phyloP scores from a whole-genome alignment of 2,329 filamentous ascomycete species.

The Diaporthe eres region DNA sequence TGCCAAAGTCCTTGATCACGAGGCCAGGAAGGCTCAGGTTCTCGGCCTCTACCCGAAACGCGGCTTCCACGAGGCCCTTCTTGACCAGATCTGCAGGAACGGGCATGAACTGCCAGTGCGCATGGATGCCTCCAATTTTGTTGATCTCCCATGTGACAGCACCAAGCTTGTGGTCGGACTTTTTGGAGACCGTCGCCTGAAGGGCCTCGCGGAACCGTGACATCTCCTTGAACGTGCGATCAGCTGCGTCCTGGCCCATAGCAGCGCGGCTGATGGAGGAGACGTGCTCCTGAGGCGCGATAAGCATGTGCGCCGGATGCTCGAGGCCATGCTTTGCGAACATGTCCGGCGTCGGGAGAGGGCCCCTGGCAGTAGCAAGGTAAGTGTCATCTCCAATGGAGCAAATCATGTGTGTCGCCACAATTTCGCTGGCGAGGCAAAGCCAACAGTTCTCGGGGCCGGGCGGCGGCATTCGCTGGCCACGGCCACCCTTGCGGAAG shows the following conservation, averaged over 20 bases:
- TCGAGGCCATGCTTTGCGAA: constrained; percentile 75
- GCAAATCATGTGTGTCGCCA: constrained; percentile 89
- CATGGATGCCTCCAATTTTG: constrained; percentile 83
- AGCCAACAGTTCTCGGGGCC: constrained; percentile 92
- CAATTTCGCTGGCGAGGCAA: constrained; percentile 88
- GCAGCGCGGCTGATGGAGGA: constrained; percentile 74
- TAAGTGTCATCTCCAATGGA: constrained; percentile 91
- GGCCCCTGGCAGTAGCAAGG: constrained; percentile 92
- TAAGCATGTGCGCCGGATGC: constrained; percentile 89
- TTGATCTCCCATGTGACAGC: constrained; percentile 95
- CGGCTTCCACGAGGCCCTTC: constrained; percentile 85
- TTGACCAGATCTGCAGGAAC: constrained; percentile 77
- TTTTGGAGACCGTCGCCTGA: constrained; percentile 80
- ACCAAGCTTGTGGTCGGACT: constrained; percentile 74
- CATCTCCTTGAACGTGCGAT: constrained; percentile 84
- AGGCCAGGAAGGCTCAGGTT: constrained; percentile 73
- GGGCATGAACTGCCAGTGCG: constrained; percentile 94
- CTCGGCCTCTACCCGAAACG: constrained; percentile 89
- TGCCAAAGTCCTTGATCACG: constrained; percentile 61
- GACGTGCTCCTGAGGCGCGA: constrained; percentile 88
- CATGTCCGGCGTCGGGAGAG: constrained; percentile 79
- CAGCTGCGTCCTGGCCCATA: constrained; percentile 70
- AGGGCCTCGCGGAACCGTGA: constrained; percentile 81
- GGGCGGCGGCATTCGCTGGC: constrained; percentile 68
- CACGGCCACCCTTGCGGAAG: constrained; percentile 60